Base-by-base conservation (phyloP, 352 stramenopile species). In the Phytophthora podocarpi region DNA sequence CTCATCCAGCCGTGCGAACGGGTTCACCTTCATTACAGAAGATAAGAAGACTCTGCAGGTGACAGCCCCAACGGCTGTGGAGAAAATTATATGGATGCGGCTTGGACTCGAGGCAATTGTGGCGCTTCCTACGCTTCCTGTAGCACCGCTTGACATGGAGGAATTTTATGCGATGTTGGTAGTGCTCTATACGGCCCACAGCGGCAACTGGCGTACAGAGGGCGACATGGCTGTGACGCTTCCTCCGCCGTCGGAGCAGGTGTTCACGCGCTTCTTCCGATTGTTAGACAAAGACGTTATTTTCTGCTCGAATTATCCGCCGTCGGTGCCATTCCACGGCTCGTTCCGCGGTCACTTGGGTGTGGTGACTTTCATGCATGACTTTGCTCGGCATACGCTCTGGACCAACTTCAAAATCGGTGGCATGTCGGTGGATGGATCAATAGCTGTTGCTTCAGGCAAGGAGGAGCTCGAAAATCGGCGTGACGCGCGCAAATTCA, bases 161-260 rank as follows among this genome's bases (percentile, higher is more conserved):
- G 87, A 96, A 49, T 96, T 96, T 56, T 96, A 96, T 58, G 87
- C 87, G 0, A 94, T 96, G 87, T 70, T 96, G 16, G 86, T 96
- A 7, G 87, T 96, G 13, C 50, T 96, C 13, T 96, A 93, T 61
- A 96, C 87, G 1, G 82, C 87, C 2, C 58, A 90, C 49, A 82
- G 78, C 28, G 85, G 83, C 1, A 92, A 85, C 43, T 96, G 87
- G 87, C 73, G 83, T 30, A 96, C 84, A 0, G 85, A 93, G 36
- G 87, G 87, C 3, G 87, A 96, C 55, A 96, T 96, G 87, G 87
- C 87, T 5, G 87, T 96, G 54, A 96, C 87, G 20, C 68, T 96
- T 9, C 87, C 87, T 21, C 87, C 87, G 1, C 87, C 87, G 0
- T 96, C 87, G 0, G 87, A 96, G 45, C 87, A 96, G 58, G 87